Percentiles rank a stretch among this genome's conserved stretches.
These are phyloP conservation scores for Blastomyces parvus DNA, from an alignment of 2,329 filamentous ascomycete species.

Conservation along the genomic window DNA sequence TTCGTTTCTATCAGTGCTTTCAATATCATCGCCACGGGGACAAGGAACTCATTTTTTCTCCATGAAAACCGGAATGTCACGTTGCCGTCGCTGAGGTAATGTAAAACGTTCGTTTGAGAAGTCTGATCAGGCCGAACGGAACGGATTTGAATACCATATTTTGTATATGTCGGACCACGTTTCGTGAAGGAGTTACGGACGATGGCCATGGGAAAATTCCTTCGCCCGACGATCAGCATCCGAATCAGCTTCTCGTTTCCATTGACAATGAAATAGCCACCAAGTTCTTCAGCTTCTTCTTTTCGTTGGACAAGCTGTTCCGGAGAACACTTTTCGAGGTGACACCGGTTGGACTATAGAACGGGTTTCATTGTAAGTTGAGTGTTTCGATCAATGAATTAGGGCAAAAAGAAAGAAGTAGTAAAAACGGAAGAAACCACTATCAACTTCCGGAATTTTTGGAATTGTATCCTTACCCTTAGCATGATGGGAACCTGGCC, in stretches of 20 bases:
- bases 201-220: constrained; percentile 95
- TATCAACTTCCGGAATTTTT: not conserved
- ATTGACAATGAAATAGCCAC: constrained; percentile 96
- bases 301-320: constrained; percentile 73
- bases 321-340: constrained; percentile 77
- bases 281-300: constrained; percentile 92
- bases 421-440: constrained; percentile 13
- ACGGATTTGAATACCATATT: constrained; percentile 81
- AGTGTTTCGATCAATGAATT: not conserved
- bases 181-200: constrained; percentile 81
- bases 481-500: constrained; percentile 90
- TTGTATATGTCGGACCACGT: constrained; percentile 77
- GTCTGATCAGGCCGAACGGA: constrained; percentile 95
- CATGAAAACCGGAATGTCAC: constrained; percentile 96
- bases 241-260: constrained; percentile 95
- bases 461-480: constrained; percentile 48
- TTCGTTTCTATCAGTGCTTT: constrained; percentile 95
- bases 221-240: constrained; percentile 76
- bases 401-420: not conserved
- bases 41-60: constrained; percentile 94
- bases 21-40: constrained; percentile 91
- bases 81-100: constrained; percentile 92
- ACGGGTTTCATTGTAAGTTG: constrained; percentile 5
- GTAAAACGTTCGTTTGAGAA: constrained; percentile 91
- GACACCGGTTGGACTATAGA: constrained; percentile 76